Conservation (phyloP, 2,329 filamentous ascomycete species). For the Apiospora saccharicola region DNA sequence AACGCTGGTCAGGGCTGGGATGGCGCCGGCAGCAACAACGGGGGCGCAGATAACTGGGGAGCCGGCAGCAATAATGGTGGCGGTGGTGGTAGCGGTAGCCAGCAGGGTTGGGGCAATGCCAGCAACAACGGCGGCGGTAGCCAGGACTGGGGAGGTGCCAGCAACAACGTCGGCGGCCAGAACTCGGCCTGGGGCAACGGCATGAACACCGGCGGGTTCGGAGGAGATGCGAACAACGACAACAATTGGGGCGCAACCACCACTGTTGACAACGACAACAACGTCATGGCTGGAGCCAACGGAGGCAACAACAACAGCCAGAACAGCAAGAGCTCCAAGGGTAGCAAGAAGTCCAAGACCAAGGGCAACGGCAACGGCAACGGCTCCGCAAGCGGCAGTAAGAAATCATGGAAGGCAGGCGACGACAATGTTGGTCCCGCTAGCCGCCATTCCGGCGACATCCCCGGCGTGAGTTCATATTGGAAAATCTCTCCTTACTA, state of each 20-base stretch:
- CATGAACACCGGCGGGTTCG: neutral
- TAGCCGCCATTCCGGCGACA: neutral
- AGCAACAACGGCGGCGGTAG: constrained; percentile 6
- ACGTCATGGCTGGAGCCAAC: constrained; percentile 24
- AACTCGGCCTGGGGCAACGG: neutral
- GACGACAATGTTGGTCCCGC: constrained; percentile 11
- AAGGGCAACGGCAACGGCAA: neutral
- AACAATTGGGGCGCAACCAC: neutral
- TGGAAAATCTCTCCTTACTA: neutral
- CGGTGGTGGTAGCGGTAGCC: too few species aligned
- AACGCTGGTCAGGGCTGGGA: neutral
- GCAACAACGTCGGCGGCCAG: neutral
- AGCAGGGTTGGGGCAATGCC: neutral
- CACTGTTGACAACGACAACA: constrained; percentile 23
- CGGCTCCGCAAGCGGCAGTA: neutral
- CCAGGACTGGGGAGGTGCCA: neutral
- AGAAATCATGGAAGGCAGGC: neutral
- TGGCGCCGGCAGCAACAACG: neutral
- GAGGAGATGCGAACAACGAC: constrained; percentile 17
- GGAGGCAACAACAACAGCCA: neutral
- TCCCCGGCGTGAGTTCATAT: constrained; percentile 7
- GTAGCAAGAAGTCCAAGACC: neutral
- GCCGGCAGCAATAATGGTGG: neutral
- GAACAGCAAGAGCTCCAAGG: constrained; percentile 5
- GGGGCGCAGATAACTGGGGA: neutral